Conservation (phyloP, 192 early-diverging fungal species). For the Coemansia sp. region DNA sequence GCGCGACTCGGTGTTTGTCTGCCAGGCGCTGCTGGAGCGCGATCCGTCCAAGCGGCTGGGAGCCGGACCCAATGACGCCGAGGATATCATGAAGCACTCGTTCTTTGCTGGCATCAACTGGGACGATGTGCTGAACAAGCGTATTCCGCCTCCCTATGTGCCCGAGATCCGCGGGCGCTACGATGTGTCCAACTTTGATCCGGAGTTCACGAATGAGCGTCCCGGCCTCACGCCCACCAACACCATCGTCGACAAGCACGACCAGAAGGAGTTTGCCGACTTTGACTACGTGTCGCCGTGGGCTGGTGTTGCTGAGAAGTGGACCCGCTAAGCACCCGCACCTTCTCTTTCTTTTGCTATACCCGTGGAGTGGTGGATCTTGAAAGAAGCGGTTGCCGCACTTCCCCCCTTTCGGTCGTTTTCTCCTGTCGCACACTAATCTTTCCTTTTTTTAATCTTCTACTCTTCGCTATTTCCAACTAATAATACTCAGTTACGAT, state of each 20-base stretch:
- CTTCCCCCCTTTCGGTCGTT: not conserved
- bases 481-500: not conserved
- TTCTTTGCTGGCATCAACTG: slow-evolving; percentile 96
- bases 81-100: slow-evolving; percentile 91
- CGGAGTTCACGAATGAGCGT: slow-evolving; percentile 94
- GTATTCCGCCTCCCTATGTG: slow-evolving; percentile 86
- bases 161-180: slow-evolving; percentile 77
- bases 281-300: slow-evolving; percentile 95
- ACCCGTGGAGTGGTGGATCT: too few relatives aligned
- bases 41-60: slow-evolving; percentile 89
- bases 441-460: not conserved
- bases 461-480: not conserved
- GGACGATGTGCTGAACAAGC: slow-evolving; percentile 91
- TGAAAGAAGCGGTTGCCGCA: too few relatives aligned
- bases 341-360: not conserved
- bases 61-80: slow-evolving; percentile 77
- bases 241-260: slow-evolving; percentile 71
- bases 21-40: slow-evolving; percentile 87
- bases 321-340: slow-evolving; percentile 35
- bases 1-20: slow-evolving; percentile 86
- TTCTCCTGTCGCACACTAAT: not conserved
- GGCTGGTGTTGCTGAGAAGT: slow-evolving; percentile 61
- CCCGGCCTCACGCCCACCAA: slow-evolving; percentile 93
- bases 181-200: slow-evolving; percentile 98
- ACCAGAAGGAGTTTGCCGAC: slow-evolving; percentile 92